Percentiles rank a stretch among this genome's conserved stretches.
Evolutionary conservation across 1,284 basidiomycete species (phyloP).

Genomic region (Cutaneotrichosporon dermatis): DNA sequence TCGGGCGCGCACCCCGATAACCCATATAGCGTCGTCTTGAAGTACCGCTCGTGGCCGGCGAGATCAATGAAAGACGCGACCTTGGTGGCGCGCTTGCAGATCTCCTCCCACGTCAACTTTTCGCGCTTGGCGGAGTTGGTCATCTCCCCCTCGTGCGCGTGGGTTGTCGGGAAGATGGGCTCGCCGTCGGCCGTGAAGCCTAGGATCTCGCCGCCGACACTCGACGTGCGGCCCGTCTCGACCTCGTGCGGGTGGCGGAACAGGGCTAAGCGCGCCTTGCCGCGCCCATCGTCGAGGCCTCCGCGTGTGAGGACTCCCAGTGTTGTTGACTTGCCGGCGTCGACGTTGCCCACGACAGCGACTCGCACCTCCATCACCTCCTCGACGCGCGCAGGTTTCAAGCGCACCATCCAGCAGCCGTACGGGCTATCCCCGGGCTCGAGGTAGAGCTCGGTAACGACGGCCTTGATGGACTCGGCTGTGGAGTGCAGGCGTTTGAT

Average conservation of each 20-base stretch:
- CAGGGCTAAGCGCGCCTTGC: slow-evolving; percentile 82
- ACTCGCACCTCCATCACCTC: slow-evolving; percentile 76
- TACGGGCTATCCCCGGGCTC: slow-evolving; percentile 17
- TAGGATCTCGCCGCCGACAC: slow-evolving; percentile 94
- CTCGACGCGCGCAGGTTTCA: slow-evolving; percentile 44
- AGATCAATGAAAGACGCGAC: slow-evolving; percentile 93
- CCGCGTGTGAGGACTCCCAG: slow-evolving; percentile 66
- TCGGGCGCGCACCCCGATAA: slow-evolving; percentile 91
- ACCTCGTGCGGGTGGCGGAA: slow-evolving; percentile 98
- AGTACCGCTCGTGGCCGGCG: slow-evolving; percentile 76
- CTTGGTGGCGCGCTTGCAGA: slow-evolving; percentile 84
- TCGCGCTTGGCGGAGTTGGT: slow-evolving; percentile 67
- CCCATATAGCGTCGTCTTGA: slow-evolving; percentile 89
- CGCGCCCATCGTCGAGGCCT: slow-evolving; percentile 88
- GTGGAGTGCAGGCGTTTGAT: slow-evolving; percentile 26
- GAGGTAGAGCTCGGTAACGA: slow-evolving; percentile 42
- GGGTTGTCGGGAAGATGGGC: slow-evolving; percentile 64
- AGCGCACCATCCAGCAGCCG: slow-evolving; percentile 43
- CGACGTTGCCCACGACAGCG: slow-evolving; percentile 86
- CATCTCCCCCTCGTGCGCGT: slow-evolving; percentile 59
- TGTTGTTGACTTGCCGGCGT: slow-evolving; percentile 87
- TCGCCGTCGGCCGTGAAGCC: slow-evolving; percentile 71
- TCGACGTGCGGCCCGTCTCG: slow-evolving; percentile 90
- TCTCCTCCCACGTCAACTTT: slow-evolving; percentile 92
- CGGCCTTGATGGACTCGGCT: slow-evolving; percentile 30